Evolutionary conservation across 257 asterid genomes (phyloP), one percentile per base, ranked within the genome.

Genomic region (Scutellaria minor): DNA sequence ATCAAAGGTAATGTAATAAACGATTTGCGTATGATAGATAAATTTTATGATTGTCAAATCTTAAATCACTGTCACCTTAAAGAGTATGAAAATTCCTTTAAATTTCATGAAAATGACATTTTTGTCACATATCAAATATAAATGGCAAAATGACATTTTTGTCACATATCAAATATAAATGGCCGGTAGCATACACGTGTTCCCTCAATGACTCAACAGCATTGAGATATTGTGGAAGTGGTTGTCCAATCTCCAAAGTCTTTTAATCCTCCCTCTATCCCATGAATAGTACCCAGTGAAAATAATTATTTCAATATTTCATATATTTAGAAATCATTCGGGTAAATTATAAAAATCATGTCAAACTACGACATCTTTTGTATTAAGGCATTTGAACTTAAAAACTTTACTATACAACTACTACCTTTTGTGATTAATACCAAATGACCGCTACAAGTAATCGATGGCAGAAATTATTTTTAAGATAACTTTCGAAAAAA

Each of bases 171-270:
- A 56, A 18, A 50, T 10, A 12, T 15, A 4, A 8, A 2, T 40
- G 18, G 18, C 18, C 18, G 5, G 40, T 71, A 70, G 14, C 31
- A 22, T 59, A 50, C 63, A 75, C 73, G 81, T 75, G 83, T 75
- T 48, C 8, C n/a, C 55, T 41, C 22, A 0, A 3, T 3, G 66
- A 78, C 62, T 39, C 24, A 52, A 63, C 69, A 74, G 64, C 70
- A 50, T 68, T 63, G 47, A 74, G 44, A 77, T 71, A 70, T 54
- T 35, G 76, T 50, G 58, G 20, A 7, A 20, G 71, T 64, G 66
- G 63, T 39, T 73, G 66, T 52, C 71, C 72, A 73, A 63, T 63
- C 55, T 11, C 8, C 13, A 31, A 14, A 27, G 35, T n/a, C 41
- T 68, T 42, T 45, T 14, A 8, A 50, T 3, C 2, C 27, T 24